These are phyloP conservation scores for Platanthera zijinensis DNA, from an alignment of 106 monocot species.

Conservation along the genomic window DNA sequence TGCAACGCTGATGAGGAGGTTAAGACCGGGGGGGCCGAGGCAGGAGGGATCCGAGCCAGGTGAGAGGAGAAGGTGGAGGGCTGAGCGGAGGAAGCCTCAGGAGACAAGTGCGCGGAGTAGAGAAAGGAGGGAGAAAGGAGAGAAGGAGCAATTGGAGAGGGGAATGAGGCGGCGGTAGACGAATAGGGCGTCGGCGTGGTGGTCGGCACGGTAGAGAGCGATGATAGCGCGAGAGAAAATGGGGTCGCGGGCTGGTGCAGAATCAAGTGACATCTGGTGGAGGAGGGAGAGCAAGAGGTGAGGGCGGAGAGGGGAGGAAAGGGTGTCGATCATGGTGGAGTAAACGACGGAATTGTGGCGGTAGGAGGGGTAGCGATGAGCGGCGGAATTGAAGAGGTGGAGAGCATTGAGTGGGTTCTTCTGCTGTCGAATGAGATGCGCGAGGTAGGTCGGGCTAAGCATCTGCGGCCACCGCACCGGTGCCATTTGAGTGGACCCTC, in stretches of 20 bases:
- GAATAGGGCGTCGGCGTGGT: constrained; percentile 15
- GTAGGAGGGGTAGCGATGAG: constrained; percentile 39
- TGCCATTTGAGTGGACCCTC: background rate
- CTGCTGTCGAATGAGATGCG: constrained; percentile 54
- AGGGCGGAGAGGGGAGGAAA: constrained; percentile 12
- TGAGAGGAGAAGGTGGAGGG: constrained; percentile 26
- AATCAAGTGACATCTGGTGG: constrained; percentile 1
- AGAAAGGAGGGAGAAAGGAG: constrained; percentile 41
- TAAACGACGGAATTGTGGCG: constrained; percentile 30
- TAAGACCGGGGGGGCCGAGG: constrained; percentile 29
- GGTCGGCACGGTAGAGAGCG: constrained; percentile 2
- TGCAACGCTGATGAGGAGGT: constrained; percentile 37
- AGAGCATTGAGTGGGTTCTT: constrained; percentile 67
- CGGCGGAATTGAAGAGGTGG: constrained; percentile 42
- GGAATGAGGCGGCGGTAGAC: constrained; percentile 24
- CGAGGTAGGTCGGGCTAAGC: constrained; percentile 47
- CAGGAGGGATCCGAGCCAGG: constrained; percentile 12
- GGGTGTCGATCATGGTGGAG: constrained; percentile 29
- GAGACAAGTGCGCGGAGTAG: constrained; percentile 32
- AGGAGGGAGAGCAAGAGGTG: constrained; percentile 10
- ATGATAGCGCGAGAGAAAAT: constrained; percentile 30
- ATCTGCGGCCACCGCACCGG: constrained; percentile 58
- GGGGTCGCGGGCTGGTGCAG: constrained; percentile 6
- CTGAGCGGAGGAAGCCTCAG: constrained; percentile 17
- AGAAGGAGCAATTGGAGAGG: constrained; percentile 31